Percentiles rank a stretch among this genome's conserved stretches.
phyloP scores from a whole-genome alignment of 805 yeast species.

The Candida gorgasii region DNA sequence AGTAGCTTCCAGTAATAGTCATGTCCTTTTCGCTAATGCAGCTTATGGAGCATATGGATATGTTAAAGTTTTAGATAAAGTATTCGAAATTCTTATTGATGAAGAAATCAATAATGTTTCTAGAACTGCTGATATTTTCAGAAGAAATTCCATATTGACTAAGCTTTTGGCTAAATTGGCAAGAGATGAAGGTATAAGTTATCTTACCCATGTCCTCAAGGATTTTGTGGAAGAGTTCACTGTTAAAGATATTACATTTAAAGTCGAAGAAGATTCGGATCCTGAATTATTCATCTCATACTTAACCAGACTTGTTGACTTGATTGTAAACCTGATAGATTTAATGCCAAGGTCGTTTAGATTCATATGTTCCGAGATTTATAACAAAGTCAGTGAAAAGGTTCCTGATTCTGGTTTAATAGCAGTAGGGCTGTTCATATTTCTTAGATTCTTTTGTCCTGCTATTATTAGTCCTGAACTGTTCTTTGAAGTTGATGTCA shows the following conservation, averaged over 20 bases:
- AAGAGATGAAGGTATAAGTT: constrained; percentile 61
- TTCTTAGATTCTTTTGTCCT: constrained; percentile 84
- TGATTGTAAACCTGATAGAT: constrained; percentile 55
- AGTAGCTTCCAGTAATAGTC: constrained; percentile 66
- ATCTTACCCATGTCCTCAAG: constrained; percentile 51
- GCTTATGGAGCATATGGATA: constrained; percentile 54
- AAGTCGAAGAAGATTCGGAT: constrained; percentile 48
- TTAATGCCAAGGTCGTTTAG: constrained; percentile 71
- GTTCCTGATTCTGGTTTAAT: constrained; percentile 60
- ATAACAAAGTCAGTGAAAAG: constrained; percentile 54
- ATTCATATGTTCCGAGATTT: constrained; percentile 67
- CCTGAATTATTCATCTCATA: constrained; percentile 54
- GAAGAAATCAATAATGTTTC: constrained; percentile 63
- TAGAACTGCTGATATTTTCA: constrained; percentile 68
- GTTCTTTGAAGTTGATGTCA: constrained; percentile 32
- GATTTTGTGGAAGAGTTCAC: constrained; percentile 59
- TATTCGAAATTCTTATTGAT: constrained; percentile 55
- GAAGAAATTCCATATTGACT: constrained; percentile 83
- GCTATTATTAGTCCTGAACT: constrained; percentile 88
- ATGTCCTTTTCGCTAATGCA: constrained; percentile 69
- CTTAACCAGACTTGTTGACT: constrained; percentile 56
- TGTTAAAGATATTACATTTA: constrained; percentile 53
- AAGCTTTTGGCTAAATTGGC: constrained; percentile 72
- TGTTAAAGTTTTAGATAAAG: constrained; percentile 34
- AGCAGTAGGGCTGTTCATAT: constrained; percentile 85